A percentile compares a stretch with the other conserved stretches of the same genome.
These are phyloP conservation scores for Isoetes taiwanensis DNA, from an alignment of 75 land plant genomes.

Conservation along the genomic window DNA sequence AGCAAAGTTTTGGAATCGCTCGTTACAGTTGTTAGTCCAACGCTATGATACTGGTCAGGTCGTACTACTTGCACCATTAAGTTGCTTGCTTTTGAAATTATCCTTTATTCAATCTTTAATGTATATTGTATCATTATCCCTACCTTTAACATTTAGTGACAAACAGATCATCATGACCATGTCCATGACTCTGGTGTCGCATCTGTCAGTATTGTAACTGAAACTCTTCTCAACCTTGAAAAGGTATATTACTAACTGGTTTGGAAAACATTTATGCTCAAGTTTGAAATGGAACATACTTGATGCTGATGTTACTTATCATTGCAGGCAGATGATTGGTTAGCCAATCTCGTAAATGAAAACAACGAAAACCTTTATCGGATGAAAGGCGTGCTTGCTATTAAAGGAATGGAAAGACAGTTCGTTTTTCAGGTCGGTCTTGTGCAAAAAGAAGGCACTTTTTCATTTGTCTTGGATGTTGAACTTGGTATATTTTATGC, in stretches of 20 bases:
- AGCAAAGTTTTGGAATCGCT: too few species aligned
- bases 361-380: constrained; percentile 83
- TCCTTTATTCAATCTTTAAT: too few species aligned
- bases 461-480: not conserved
- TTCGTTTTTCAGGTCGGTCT: constrained; percentile 70
- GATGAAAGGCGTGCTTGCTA: constrained; percentile 69
- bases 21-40: constrained; percentile 2
- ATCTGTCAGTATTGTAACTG: constrained; percentile 80
- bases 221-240: constrained; percentile 71
- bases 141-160: not conserved
- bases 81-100: too few species aligned
- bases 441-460: not conserved
- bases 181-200: constrained; percentile 87
- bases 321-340: constrained; percentile 80
- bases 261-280: constrained; percentile 1
- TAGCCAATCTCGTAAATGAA: constrained; percentile 55
- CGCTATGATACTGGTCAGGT: not conserved
- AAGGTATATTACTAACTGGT: too few species aligned
- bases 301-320: not conserved
- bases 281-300: not conserved
- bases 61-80: not conserved
- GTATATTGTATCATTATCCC: not conserved
- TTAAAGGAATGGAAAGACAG: constrained; percentile 50
- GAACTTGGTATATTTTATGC: constrained; percentile 3
- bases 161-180: constrained; percentile 51